phyloP scores from a whole-genome alignment of 768 basidiomycete species.

The Asterophora parasitica region DNA sequence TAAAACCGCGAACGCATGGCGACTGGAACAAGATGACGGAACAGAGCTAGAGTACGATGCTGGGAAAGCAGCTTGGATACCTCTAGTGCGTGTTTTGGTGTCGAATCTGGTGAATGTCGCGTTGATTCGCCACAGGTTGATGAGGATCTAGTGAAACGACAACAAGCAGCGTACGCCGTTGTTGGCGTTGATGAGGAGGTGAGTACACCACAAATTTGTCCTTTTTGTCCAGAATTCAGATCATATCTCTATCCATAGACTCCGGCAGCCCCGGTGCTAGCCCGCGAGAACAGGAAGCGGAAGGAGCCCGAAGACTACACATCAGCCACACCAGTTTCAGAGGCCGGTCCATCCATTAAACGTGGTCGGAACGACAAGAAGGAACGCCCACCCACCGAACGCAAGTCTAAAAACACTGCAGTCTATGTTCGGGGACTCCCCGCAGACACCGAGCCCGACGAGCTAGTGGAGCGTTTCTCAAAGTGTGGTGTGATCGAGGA shows the following conservation, averaged over 20 bases:
- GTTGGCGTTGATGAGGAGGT: conserved; percentile 93
- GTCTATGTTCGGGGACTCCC: conserved; percentile 88
- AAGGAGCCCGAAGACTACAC: conserved; percentile 72
- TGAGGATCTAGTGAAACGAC: conserved; percentile 79
- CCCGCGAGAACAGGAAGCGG: conserved; percentile 75
- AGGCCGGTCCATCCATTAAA: conserved; percentile 56
- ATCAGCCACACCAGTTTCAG: conserved; percentile 41
- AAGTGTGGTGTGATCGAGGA: conserved; percentile 93
- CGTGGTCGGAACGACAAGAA: conserved; percentile 58
- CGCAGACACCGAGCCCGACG: conserved; percentile 62
- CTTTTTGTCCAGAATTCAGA: conserved; percentile 2
- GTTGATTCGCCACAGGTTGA: conserved; percentile 54
- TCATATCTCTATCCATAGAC: conserved; percentile 39
- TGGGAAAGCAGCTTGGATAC: conserved; percentile 73
- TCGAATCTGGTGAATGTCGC: background rate
- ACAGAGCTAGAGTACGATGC: conserved; percentile 88
- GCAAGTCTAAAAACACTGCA: conserved; percentile 87
- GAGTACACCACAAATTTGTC: conserved; percentile 22
- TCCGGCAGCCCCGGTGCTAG: conserved; percentile 82
- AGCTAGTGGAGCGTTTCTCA: conserved; percentile 81
- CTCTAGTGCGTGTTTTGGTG: conserved; percentile 56
- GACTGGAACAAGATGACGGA: conserved; percentile 85
- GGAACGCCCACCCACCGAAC: conserved; percentile 40
- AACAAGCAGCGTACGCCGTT: conserved; percentile 94
- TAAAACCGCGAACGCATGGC: conserved; percentile 72